Conservation (phyloP, 768 basidiomycete genomes). For the Coprinellus micaceus region DNA sequence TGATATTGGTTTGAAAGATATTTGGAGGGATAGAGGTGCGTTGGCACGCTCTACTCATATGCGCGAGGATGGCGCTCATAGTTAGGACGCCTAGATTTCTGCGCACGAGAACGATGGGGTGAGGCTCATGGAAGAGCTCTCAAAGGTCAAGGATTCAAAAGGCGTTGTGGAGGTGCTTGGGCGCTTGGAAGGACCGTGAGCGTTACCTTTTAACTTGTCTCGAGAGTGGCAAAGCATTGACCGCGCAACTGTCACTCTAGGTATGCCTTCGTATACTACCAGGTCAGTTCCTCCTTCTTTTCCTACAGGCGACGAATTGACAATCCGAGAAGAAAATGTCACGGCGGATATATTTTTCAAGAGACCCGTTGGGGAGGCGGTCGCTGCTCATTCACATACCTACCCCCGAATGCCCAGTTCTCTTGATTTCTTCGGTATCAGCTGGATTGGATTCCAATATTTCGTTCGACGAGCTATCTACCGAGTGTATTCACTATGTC, state of each 20-base stretch:
- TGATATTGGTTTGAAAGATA: constrained; percentile 32
- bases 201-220: constrained; percentile 15
- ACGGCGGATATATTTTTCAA: constrained; percentile 60
- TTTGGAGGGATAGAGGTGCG: constrained; percentile 78
- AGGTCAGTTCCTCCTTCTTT: constrained; percentile 41
- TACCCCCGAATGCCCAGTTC: constrained; percentile 40
- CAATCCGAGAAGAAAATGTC: constrained; percentile 33
- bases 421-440: constrained; percentile 68
- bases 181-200: constrained; percentile 79
- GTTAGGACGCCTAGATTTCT: constrained; percentile 40
- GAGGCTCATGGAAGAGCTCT: constrained; percentile 40
- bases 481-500: constrained; percentile 53
- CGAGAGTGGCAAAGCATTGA: not conserved
- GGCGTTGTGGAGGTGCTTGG: constrained; percentile 53
- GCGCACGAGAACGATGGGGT: constrained; percentile 70
- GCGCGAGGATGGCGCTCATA: too few relatives aligned
- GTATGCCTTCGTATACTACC: constrained; percentile 78
- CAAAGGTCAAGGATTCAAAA: constrained; percentile 26
- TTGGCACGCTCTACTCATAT: not conserved
- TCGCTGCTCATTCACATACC: constrained; percentile 76
- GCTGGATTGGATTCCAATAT: constrained; percentile 43
- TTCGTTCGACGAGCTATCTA: constrained; percentile 59
- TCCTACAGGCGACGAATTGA: constrained; percentile 1
- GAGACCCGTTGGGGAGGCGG: constrained; percentile 83
- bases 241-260: too few relatives aligned